These are phyloP conservation scores for Rhodotorula sp. DNA, from an alignment of 1,284 basidiomycete genomes.

Conservation along the genomic window DNA sequence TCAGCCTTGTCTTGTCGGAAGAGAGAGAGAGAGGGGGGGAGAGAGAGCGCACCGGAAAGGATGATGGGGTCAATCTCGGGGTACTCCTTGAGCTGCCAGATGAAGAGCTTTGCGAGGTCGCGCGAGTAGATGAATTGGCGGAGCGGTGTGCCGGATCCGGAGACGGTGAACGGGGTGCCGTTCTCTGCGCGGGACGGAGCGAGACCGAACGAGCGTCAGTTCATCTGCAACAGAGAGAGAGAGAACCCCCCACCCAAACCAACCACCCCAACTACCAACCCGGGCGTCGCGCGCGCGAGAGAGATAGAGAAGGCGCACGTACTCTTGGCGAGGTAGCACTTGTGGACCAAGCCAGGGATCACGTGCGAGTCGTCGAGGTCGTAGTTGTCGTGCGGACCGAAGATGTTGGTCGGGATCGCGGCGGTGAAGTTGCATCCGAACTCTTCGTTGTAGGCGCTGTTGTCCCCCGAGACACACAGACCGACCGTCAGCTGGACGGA, in stretches of 20 bases:
- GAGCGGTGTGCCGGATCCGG: constrained; percentile 79
- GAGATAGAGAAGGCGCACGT: constrained; percentile 2
- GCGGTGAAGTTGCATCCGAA: constrained; percentile 86
- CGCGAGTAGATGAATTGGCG: constrained; percentile 92
- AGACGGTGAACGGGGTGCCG: constrained; percentile 73
- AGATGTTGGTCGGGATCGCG: constrained; percentile 88
- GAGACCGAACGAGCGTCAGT: background rate
- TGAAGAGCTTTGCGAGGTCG: constrained; percentile 85
- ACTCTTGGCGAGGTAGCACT: constrained; percentile 83
- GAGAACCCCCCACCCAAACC: too few species aligned
- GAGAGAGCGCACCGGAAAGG: constrained; percentile 54
- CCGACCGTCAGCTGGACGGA: background rate
- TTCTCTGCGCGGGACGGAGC: constrained; percentile 59
- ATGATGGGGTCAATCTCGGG: constrained; percentile 84
- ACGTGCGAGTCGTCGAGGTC: constrained; percentile 85
- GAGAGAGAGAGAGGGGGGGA: too few species aligned
- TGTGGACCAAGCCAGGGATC: constrained; percentile 84
- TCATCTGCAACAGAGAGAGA: too few species aligned
- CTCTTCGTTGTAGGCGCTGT: constrained; percentile 82
- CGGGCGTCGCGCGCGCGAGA: too few species aligned
- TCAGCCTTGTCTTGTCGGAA: too few species aligned
- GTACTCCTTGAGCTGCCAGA: constrained; percentile 79
- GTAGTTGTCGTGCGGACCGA: constrained; percentile 58
- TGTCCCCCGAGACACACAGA: too few species aligned
- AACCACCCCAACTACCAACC: too few species aligned